Base-by-base conservation (phyloP, 2,329 filamentous ascomycete genomes). In the Verticillium zaregamsianum region DNA sequence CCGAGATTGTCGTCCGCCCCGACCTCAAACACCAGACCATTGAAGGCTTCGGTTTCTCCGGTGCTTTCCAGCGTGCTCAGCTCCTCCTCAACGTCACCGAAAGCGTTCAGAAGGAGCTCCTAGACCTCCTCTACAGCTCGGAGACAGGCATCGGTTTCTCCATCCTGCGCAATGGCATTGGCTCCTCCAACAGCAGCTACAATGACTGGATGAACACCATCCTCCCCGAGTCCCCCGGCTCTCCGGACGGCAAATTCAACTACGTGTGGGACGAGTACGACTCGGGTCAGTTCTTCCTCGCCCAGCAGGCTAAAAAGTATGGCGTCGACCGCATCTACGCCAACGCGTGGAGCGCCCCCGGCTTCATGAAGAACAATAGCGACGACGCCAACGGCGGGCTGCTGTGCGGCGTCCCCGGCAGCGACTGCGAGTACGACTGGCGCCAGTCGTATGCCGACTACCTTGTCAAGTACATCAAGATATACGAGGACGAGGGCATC, bases 281-380 rank as follows among this genome's bases (percentile, higher is more conserved):
- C 59, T 69, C 68, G 17, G 74, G 74, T 20, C 79, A 81, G 68
- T 67, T 80, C 11, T 80, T 74, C 68, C 66, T 82, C 20, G 74
- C 76, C 14, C 69, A 79, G 65, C 72, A 79, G 64, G 79, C 70
- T 4, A 64, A 64, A 15, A 58, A 57, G 55, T 57, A 56, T 37
- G 79, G 79, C 1, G 74, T 81, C 1, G 72, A 72, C 8, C 76
- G 71, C 2, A 76, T 82, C 63, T 82, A 82, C 63, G 79, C 77
- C 0, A 76, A 83, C 69, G 79, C 80, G 0, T 83, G 80, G 80
- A 78, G 75, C 62, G 80, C 80, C 0, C 80, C 79, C 0, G 79
- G 78, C 0, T 82, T 77, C 66, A 83, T 83, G 80, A 82, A 82
- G 73, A 81, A 76, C 5, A 82, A 81, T 60, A 68, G 69, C 9